phyloP scores from a whole-genome alignment of 164 flowering plant species.

The Pachysandra terminalis region DNA sequence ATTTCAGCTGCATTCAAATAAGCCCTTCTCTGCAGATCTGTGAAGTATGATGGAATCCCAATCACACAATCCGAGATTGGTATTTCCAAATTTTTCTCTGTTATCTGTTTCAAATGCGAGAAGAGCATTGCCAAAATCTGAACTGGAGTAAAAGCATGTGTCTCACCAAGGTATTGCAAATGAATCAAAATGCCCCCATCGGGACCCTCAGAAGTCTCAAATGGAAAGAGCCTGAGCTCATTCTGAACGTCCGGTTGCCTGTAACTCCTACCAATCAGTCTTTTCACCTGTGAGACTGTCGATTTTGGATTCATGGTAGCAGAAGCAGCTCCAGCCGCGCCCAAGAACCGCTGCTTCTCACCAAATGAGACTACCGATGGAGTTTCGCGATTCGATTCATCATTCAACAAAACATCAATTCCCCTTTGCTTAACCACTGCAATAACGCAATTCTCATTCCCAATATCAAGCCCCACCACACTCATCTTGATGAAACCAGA shows the following conservation, averaged over 20 bases:
- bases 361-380: constrained; percentile 87
- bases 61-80: constrained; percentile 70
- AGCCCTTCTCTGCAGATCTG: constrained; percentile 73
- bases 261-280: constrained; percentile 68
- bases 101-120: constrained; percentile 67
- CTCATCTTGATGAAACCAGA: constrained; percentile 46
- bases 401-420: constrained; percentile 82
- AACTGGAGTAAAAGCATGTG: constrained; percentile 60
- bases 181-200: constrained; percentile 73
- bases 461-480: constrained; percentile 87
- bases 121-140: constrained; percentile 90
- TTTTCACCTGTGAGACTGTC: constrained; percentile 82
- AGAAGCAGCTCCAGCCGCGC: constrained; percentile 84
- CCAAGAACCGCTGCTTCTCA: constrained; percentile 89
- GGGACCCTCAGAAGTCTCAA: constrained; percentile 54
- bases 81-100: constrained; percentile 62
- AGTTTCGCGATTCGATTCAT: constrained; percentile 91
- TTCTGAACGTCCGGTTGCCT: constrained; percentile 53
- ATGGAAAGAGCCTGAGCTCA: constrained; percentile 62
- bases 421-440: constrained; percentile 76
- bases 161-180: constrained; percentile 56
- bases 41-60: constrained; percentile 85
- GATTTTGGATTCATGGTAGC: constrained; percentile 82
- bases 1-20: constrained; percentile 82
- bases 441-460: constrained; percentile 87